A percentile compares a stretch with the other conserved stretches of the same genome.
phyloP scores from a whole-genome alignment of 257 asterid genomes.

The Verbena officinalis region DNA sequence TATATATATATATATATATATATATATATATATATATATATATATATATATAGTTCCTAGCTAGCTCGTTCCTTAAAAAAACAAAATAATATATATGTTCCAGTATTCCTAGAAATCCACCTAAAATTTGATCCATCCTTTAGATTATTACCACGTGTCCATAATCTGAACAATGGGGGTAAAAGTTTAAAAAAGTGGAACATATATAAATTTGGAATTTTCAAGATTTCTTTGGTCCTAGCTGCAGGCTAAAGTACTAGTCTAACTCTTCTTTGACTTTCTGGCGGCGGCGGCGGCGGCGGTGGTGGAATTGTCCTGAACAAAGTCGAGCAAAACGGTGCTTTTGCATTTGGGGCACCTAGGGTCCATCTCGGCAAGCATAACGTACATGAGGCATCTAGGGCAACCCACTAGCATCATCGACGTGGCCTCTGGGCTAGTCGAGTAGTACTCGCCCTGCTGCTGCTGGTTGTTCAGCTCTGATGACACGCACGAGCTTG shows the following conservation, averaged over 20 bases:
- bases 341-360: constrained; percentile 94
- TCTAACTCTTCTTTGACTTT: constrained; percentile 36
- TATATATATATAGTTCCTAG: too few relatives aligned
- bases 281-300: constrained; percentile 24
- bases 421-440: constrained; percentile 62
- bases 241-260: neutral
- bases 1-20: too few relatives aligned
- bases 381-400: constrained; percentile 88
- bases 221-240: neutral
- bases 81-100: too few relatives aligned
- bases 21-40: too few relatives aligned
- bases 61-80: too few relatives aligned
- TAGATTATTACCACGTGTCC: too few relatives aligned
- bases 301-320: constrained; percentile 34
- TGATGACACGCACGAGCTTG: constrained; percentile 66
- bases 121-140: too few relatives aligned
- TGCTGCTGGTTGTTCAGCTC: constrained; percentile 70
- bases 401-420: constrained; percentile 83
- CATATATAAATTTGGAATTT: neutral
- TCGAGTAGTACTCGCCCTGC: constrained; percentile 53
- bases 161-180: too few relatives aligned
- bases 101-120: too few relatives aligned
- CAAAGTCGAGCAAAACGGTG: constrained; percentile 72
- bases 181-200: too few relatives aligned
- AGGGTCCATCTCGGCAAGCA: constrained; percentile 84